These are phyloP conservation scores for Pilasporangium apinafurcum DNA, from an alignment of 352 stramenopile genomes.

Conservation along the genomic window DNA sequence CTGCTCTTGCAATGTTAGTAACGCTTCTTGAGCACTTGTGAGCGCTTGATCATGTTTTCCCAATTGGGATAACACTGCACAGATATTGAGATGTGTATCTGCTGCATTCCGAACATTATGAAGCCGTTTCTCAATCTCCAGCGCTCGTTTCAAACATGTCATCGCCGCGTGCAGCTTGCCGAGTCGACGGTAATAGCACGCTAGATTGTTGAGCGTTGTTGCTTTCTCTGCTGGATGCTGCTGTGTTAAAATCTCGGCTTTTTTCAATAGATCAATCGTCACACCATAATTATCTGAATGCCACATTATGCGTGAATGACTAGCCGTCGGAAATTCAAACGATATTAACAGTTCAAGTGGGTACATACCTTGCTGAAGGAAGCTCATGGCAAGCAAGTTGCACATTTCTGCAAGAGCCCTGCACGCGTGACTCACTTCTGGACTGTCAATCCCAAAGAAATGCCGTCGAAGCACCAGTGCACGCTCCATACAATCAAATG, in stretches of 20 bases:
- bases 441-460: slow-evolving; percentile 88
- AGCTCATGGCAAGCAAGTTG: slow-evolving; percentile 92
- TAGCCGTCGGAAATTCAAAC: not conserved
- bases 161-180: slow-evolving; percentile 89
- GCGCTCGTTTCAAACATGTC: slow-evolving; percentile 85
- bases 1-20: slow-evolving; percentile 88
- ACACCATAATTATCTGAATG: slow-evolving; percentile 81
- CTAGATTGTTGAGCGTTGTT: slow-evolving; percentile 93
- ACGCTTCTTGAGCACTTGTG: slow-evolving; percentile 81
- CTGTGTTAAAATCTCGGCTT: slow-evolving; percentile 89
- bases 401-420: slow-evolving; percentile 90
- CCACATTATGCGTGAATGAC: not conserved
- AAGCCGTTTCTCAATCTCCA: slow-evolving; percentile 81
- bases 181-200: slow-evolving; percentile 88
- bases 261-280: slow-evolving; percentile 90
- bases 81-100: slow-evolving; percentile 93
- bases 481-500: slow-evolving; percentile 91
- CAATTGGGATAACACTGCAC: slow-evolving; percentile 87
- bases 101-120: slow-evolving; percentile 73
- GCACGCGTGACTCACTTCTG: slow-evolving; percentile 81
- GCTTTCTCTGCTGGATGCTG: slow-evolving; percentile 71
- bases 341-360: not conserved
- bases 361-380: slow-evolving; percentile 76
- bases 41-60: slow-evolving; percentile 81
- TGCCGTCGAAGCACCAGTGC: slow-evolving; percentile 88